Conservation (phyloP, 306 rosid species). For the Corylus avellana region DNA sequence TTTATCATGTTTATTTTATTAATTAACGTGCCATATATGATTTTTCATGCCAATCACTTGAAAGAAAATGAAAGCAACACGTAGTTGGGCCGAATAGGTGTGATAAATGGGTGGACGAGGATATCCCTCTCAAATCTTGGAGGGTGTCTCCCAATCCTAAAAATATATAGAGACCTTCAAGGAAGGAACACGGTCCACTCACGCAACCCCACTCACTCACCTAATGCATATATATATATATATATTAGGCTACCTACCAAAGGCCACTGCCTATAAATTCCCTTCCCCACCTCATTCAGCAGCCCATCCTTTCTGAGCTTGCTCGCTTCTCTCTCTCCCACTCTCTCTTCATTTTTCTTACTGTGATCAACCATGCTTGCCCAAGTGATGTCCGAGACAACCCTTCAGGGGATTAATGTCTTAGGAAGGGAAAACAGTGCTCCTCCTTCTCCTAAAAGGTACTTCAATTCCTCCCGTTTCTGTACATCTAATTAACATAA, state of each 20-base stretch:
- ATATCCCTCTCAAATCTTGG: too few relatives aligned
- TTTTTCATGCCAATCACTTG: too few relatives aligned
- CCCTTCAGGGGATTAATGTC: constrained; percentile 51
- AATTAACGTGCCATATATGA: too few relatives aligned
- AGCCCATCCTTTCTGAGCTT: neutral
- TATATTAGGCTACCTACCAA: neutral
- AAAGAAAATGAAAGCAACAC: too few relatives aligned
- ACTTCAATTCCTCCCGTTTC: neutral
- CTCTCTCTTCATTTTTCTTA: neutral
- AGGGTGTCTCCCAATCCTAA: too few relatives aligned
- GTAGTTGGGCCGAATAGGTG: too few relatives aligned
- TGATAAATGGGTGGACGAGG: too few relatives aligned
- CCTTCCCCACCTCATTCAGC: neutral
- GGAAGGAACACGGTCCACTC: constrained; percentile 17
- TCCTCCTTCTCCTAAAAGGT: constrained; percentile 57
- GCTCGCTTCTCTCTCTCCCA: constrained; percentile 11
- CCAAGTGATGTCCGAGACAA: constrained; percentile 58
- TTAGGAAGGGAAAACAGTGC: constrained; percentile 39
- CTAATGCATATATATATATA: too few relatives aligned
- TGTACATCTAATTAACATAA: neutral
- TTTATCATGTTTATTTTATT: too few relatives aligned
- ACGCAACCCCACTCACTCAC: constrained; percentile 34
- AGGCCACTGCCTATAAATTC: constrained; percentile 13
- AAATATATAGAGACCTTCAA: neutral
- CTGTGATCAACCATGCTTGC: constrained; percentile 50